Evolutionary conservation across 768 basidiomycete genomes (phyloP), one percentile per base, ranked within the genome.

Genomic region (Termitomyces sp.): DNA sequence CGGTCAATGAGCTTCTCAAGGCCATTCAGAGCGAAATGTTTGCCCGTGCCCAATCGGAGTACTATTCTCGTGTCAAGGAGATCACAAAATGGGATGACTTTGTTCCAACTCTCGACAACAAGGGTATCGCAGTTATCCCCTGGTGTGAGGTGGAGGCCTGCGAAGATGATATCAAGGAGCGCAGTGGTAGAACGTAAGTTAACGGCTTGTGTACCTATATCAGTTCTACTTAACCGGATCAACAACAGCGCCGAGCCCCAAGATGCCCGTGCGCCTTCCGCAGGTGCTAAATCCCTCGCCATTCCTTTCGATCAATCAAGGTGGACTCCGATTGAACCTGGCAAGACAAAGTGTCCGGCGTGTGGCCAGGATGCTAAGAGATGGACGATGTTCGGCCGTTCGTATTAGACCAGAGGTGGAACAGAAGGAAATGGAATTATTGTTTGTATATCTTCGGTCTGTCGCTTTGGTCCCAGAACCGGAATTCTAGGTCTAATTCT

Each of bases 161-260:
- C 66, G 97, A 99, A 70, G 96, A 99, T 68, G 91, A 94, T 64
- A 98, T 99, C 79, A 98, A 99, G 77, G 93, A 98, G 64, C 79
- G 90, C 58, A 92, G 87, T 66, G 92, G 84, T 54, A 77, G 84
- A 69, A 83, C 88, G 91, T 95, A 70, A 77, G 75, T 73, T 19
- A 41, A 40, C 17, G 28, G 37, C 21, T n/a, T 51, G 56, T 6
- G 47, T 28, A 26, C 26, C 26, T 35, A 41, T 46, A 52, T 55
- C 58, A 59, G 28, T 43, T 38, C 41, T 64, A 40, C 56, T 24
- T 58, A 58, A n/a, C 45, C 40, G 57, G 53, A 57, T 55, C 44
- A 62, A 56, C 41, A 62, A 56, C 61, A 93, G 89, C 59, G 79
- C 89, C 57, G 92, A 94, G 68, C 88, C 85, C 5, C 86, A 87